These are phyloP conservation scores for Cylindrotheca fusiformis DNA, from an alignment of 108 stramenopile species.

Conservation along the genomic window DNA sequence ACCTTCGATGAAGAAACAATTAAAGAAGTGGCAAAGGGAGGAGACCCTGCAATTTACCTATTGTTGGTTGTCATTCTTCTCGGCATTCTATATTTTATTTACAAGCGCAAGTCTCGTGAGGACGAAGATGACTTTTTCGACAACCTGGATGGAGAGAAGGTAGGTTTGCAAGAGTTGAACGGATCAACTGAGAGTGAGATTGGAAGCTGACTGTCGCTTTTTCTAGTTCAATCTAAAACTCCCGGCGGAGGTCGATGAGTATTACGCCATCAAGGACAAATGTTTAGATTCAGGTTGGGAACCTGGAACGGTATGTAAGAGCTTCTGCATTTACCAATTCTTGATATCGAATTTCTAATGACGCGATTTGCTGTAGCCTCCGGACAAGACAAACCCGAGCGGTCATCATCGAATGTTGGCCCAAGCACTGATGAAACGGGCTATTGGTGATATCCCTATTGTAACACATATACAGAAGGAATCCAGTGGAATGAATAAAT, in stretches of 20 bases:
- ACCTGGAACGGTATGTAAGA: constrained; percentile 59
- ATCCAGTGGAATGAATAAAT: constrained; percentile 85
- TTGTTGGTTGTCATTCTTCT: constrained; percentile 49
- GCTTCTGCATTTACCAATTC: no score
- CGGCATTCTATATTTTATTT: constrained; percentile 44
- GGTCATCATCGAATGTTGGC: constrained; percentile 72
- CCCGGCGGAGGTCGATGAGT: constrained; percentile 86
- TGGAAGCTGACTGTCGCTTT: not conserved
- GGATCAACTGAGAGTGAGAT: not conserved
- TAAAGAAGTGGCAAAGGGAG: constrained; percentile 39
- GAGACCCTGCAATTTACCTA: constrained; percentile 82
- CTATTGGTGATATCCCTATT: constrained; percentile 89
- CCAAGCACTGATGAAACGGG: constrained; percentile 90
- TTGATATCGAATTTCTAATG: no score
- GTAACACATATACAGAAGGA: constrained; percentile 91
- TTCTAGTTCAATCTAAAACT: constrained; percentile 82
- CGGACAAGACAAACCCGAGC: constrained; percentile 16
- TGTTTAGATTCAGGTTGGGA: constrained; percentile 73
- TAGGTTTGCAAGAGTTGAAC: constrained; percentile 9
- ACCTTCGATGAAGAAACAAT: constrained; percentile 16
- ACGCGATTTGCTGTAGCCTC: not conserved
- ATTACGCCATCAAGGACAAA: constrained; percentile 76
- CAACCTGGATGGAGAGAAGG: constrained; percentile 83
- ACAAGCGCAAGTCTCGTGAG: constrained; percentile 43
- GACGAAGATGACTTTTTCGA: constrained; percentile 77